phyloP scores from a whole-genome alignment of 2,329 filamentous ascomycete species.

The Neofusicoccum cordaticola region DNA sequence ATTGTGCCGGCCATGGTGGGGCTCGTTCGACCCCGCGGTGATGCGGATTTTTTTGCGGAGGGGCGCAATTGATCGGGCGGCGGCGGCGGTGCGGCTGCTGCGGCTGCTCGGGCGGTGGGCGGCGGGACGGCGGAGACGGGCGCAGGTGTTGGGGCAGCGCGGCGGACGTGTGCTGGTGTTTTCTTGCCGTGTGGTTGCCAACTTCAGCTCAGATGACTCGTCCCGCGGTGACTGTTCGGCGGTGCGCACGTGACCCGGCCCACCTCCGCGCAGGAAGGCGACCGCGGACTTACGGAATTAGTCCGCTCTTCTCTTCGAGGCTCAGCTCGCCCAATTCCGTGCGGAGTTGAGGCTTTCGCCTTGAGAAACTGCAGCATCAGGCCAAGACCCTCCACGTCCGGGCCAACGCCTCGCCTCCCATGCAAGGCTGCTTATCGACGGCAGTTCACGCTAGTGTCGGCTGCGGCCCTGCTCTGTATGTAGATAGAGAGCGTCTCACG shows the following conservation, averaged over 20 bases:
- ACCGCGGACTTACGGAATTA: neutral
- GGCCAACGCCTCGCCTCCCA: too few species aligned
- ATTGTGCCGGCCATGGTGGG: conserved; percentile 16
- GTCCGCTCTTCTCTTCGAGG: neutral
- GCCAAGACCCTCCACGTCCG: too few species aligned
- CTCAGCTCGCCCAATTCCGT: neutral
- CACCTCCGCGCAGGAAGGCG: neutral
- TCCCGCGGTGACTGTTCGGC: neutral
- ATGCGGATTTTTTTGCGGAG: neutral
- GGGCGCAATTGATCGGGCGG: neutral
- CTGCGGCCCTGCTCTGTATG: neutral
- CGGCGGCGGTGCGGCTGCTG: neutral
- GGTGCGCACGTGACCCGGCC: neutral
- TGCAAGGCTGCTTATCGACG: too few species aligned
- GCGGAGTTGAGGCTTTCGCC: neutral
- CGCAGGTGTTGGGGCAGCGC: neutral
- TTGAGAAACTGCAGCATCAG: too few species aligned
- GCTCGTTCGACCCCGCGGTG: conserved; percentile 8
- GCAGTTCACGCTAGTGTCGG: too few species aligned
- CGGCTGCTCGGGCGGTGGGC: neutral
- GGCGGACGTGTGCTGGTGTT: neutral
- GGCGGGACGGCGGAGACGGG: neutral
- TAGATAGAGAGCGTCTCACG: neutral
- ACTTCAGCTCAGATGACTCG: neutral
- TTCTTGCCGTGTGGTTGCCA: neutral